Base-by-base conservation (phyloP, 1,284 basidiomycete genomes). In the Rhodotorula mucilaginosa region DNA sequence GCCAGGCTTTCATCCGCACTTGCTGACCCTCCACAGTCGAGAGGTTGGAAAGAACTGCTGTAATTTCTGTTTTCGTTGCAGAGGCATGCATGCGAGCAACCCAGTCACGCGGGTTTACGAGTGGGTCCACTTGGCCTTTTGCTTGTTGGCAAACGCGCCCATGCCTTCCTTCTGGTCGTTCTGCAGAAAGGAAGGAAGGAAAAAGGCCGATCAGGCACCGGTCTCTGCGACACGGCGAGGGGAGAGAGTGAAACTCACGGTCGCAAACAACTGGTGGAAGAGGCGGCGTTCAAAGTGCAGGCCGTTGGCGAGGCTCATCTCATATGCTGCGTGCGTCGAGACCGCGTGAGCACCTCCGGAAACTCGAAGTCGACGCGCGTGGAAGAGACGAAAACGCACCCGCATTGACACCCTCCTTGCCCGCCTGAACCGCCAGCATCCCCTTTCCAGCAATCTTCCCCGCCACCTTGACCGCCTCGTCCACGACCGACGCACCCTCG, bases 141-240 rank as follows among this genome's bases (percentile, higher is more conserved):
- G 87, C 86, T 98, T 99, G 83, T 97, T 93, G n/a, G 89, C 89
- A 80, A 99, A 98, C n/a, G 95, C 96, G 52, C 85, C 81, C 96
- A 97, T 98, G 39, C 95, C 93, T 83, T 98, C 94, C 85, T 98
- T 98, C 84, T 98, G 96, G 81, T 99, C 96, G 73, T 90, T 87
- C 57, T 79, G 64, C 16, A 13, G 0, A 19, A 39, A 7, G 57
- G 21, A 12, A 19, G 3, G 26, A 26, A 26, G 26, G 26, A 26
- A 26, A 12, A 12, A 2, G 18, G 49, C 18, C 12, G 2, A 34
- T 1, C 5, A 31, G 26, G 19, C 47, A 54, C 0, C 26, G 26
- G 26, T 8, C 12, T 23, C 13, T 44, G 58, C 19, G 12, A 5
- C 13, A 12, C 16, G 29, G 39, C 19, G 8, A 10, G 31, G 6